These are phyloP conservation scores for Phytopythium montanum DNA, from an alignment of 352 stramenopile genomes.

Conservation along the genomic window DNA sequence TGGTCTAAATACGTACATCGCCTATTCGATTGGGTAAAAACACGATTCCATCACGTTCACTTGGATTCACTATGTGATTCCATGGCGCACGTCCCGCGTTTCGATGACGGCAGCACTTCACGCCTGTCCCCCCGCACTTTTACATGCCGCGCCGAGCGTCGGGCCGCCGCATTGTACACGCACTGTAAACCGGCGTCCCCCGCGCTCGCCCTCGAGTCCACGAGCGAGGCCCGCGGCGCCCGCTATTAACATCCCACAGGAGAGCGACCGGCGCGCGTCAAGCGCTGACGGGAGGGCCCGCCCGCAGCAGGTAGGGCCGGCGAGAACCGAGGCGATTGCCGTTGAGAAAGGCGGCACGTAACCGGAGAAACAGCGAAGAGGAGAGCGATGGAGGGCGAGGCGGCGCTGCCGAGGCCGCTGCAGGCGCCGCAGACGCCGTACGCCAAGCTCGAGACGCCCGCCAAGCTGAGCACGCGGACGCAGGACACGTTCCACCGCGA, in stretches of 20 bases:
- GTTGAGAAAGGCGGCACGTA: no score
- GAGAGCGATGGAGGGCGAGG: neutral
- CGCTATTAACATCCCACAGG: no score
- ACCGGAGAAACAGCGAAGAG: no score
- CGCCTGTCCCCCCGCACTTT: neutral
- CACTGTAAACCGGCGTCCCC: neutral
- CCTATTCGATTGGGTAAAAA: neutral
- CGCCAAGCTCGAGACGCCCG: conserved; percentile 33
- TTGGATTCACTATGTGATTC: neutral
- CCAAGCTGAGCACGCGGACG: conserved; percentile 16
- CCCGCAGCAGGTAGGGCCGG: no score
- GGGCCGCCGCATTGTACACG: neutral
- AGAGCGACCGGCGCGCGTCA: no score
- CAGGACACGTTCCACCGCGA: conserved; percentile 29
- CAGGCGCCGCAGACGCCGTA: conserved; percentile 19
- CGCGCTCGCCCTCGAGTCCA: neutral
- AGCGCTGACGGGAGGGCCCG: no score
- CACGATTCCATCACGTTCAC: neutral
- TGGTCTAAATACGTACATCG: neutral
- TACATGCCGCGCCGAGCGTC: neutral
- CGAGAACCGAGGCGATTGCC: neutral
- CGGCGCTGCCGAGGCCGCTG: neutral
- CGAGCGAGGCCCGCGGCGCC: neutral
- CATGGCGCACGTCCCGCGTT: neutral
- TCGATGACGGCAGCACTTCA: neutral